These are phyloP conservation scores for Beauveria sp. DNA, from an alignment of 2,329 filamentous ascomycete genomes.

Conservation along the genomic window DNA sequence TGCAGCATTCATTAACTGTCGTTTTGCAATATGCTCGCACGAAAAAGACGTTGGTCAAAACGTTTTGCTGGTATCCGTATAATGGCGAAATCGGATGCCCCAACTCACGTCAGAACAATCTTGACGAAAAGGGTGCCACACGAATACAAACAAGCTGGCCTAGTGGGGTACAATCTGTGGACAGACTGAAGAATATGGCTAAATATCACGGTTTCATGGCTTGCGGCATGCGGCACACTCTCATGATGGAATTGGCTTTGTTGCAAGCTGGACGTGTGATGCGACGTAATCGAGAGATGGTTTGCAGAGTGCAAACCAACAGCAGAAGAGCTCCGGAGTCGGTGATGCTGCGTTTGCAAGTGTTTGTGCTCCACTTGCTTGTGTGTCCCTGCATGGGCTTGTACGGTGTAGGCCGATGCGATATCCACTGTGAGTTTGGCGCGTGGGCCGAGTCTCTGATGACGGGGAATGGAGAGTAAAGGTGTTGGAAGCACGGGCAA, in stretches of 20 bases:
- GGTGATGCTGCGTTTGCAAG: slow-evolving; percentile 6
- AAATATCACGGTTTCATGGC: too few species aligned
- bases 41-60: neutral
- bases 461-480: too few species aligned
- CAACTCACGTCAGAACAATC: neutral
- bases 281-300: neutral
- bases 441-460: neutral
- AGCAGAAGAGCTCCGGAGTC: neutral
- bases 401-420: neutral
- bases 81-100: slow-evolving; percentile 1
- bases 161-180: neutral
- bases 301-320: neutral
- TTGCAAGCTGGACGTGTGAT: neutral
- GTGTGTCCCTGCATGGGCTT: neutral
- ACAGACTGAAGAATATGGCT: too few species aligned
- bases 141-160: neutral
- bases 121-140: neutral
- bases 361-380: neutral
- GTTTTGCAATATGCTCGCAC: neutral
- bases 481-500: too few species aligned
- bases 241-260: neutral
- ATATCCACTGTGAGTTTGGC: neutral
- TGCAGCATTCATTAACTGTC: neutral
- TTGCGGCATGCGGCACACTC: too few species aligned
- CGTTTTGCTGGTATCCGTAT: neutral